Base-by-base conservation (phyloP, 495 filamentous ascomycete species). In the Cercophora sp. region DNA sequence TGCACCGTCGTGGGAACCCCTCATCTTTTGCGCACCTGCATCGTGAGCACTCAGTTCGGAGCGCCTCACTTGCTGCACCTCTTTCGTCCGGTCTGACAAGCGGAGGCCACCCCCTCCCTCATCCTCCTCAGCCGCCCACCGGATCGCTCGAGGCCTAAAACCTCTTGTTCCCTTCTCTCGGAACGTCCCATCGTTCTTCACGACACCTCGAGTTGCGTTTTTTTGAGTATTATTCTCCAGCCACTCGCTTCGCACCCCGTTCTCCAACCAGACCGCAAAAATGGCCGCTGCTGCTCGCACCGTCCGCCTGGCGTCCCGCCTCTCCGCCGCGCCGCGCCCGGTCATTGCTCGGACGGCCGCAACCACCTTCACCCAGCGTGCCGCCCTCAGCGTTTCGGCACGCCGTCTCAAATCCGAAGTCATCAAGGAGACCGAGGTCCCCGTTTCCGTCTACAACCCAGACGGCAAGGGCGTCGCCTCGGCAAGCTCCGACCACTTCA, bases 401-500 rank as follows among this genome's bases (percentile, higher is more conserved):
- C 56, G 66, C 50, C 58, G 58, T 29, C 59, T 72, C 48, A 70
- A 73, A 45, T 67, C 71, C 3, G 72, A 73, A 46, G 74, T 78
- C 0, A 70, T 78, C 54, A 69, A 69, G 60, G 74, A 78, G 65
- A 75, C 70, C 22, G 74, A 76, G 56, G 62, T 78, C 9, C 74
- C 74, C 29, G 74, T 78, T 23, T 70, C 74, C 11, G 67, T 75
- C 26, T 78, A 78, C 63, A 68, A 59, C 25, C 63, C 69, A 5
- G 73, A 75, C 44, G 51, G 65, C 44, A 73, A 69, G 55, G 72
- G 72, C 19, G 47, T 58, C 18, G 68, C 72, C 8, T 64, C 65
- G 39, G 71, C 72, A 46, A 79, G 72, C 13, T 68, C 80, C 15
- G 79, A 87, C 36, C 78, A 79, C 51, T 84, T 92, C 72, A 86